Base-by-base conservation (phyloP, 2,329 filamentous ascomycete species). In the Ophiostoma fasciatum region DNA sequence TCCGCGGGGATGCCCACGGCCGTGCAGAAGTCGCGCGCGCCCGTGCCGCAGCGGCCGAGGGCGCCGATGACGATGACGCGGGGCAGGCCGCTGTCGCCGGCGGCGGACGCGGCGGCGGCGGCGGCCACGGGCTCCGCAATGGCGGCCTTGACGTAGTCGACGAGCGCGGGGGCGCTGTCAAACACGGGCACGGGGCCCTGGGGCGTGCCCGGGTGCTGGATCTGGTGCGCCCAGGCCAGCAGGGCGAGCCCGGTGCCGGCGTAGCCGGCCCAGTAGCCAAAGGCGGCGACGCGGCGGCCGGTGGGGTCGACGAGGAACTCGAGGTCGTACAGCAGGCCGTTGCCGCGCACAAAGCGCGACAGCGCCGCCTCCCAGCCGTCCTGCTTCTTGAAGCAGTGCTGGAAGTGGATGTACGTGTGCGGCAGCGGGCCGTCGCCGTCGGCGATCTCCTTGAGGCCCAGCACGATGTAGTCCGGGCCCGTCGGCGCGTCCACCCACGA, bases 21-120 rank as follows among this genome's bases (percentile, higher is more conserved):
- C 47, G 73, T 63, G 55, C 81, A 82, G 40, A 88, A 64, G 48
- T 93, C 81, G 26, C 88, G 76, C 15, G 87, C 87, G 42, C 88
- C 88, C 31, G 70, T 74, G 38, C 87, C 85, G 52, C 87, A 94
- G 46, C 87, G 75, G 28, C 82, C 78, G n/a, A 80, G 64, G 2
- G 73, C 83, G 44, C 88, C 88, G 45, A 94, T 88, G 36, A 94
- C 76, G 41, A 96, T 71, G 41, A 85, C 74, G 43, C 72, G 72
- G 5, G 85, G 85, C 48, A 70, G 62, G 44, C 66, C 68, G n/a
- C n/a, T n/a, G n/a, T n/a, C n/a, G n/a, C n/a, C n/a, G n/a, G n/a
- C n/a, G n/a, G n/a, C n/a, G n/a, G n/a, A n/a, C n/a, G n/a, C n/a
- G n/a, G n/a, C 80, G 9, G 66, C 66, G 14, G 38, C 35, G 52